phyloP scores from a whole-genome alignment of 352 stramenopile species.

The Saprolegnia parasitica region DNA sequence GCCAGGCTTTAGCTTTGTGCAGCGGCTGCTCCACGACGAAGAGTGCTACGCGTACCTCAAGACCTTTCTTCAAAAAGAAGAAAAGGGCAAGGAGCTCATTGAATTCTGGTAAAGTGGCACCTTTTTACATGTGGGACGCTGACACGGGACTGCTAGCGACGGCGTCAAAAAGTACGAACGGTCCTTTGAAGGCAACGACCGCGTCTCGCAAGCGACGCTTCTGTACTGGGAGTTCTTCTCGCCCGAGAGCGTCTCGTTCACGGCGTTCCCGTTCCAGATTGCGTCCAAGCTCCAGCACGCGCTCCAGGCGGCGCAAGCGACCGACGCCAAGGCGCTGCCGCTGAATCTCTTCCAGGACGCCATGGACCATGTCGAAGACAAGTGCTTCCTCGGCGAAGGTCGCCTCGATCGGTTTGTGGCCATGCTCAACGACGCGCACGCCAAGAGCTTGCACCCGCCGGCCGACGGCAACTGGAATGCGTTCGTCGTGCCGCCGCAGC shows the following conservation, averaged over 20 bases:
- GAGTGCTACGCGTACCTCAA: conserved; percentile 83
- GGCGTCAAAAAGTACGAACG: conserved; percentile 81
- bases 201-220: conserved; percentile 62
- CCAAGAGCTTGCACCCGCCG: conserved; percentile 13
- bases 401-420: conserved; percentile 76
- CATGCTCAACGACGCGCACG: conserved; percentile 46
- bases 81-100: conserved; percentile 33
- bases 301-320: conserved; percentile 60
- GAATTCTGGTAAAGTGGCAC: conserved; percentile 31
- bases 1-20: conserved; percentile 77
- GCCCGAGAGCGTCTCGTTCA: conserved; percentile 45
- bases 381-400: conserved; percentile 63
- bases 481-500: conserved; percentile 56
- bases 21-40: conserved; percentile 83
- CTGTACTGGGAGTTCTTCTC: conserved; percentile 85
- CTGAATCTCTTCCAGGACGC: conserved; percentile 55
- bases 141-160: conserved; percentile 63
- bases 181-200: conserved; percentile 56
- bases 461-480: not conserved
- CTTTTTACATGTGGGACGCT: too few species aligned
- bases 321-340: conserved; percentile 28
- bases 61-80: conserved; percentile 60
- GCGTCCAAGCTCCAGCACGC: conserved; percentile 50
- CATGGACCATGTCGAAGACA: conserved; percentile 59
- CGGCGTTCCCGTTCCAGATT: conserved; percentile 60